These are phyloP conservation scores for Tolypocladium pustulatum DNA, from an alignment of 2,329 filamentous ascomycete genomes.

Conservation along the genomic window DNA sequence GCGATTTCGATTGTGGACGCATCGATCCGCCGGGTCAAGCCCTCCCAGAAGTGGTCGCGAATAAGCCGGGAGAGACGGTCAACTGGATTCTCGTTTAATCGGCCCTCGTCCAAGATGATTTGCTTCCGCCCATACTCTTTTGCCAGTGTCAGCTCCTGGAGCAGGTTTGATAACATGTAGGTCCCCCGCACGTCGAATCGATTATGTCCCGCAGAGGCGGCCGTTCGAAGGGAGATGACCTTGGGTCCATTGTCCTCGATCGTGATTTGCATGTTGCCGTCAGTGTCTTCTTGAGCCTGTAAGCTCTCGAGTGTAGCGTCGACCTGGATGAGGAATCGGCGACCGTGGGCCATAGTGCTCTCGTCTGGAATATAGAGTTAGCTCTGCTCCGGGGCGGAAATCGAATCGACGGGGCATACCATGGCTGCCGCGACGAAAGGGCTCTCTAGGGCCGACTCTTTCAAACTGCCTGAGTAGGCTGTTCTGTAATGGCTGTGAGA, in stretches of 20 bases:
- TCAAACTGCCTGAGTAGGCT: constrained; percentile 43
- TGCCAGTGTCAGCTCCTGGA: constrained; percentile 89
- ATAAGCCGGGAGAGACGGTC: constrained; percentile 79
- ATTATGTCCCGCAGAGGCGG: constrained; percentile 75
- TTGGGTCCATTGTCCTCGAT: constrained; percentile 94
- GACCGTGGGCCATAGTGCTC: constrained; percentile 49
- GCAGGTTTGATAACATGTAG: constrained; percentile 92
- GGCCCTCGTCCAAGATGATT: constrained; percentile 82
- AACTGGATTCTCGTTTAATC: constrained; percentile 91
- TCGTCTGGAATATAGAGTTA: constrained; percentile 49
- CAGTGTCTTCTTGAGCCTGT: constrained; percentile 79
- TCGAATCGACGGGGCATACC: constrained; percentile 25
- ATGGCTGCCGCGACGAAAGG: constrained; percentile 49
- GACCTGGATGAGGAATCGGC: constrained; percentile 80
- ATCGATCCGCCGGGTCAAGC: constrained; percentile 82
- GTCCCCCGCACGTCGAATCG: constrained; percentile 87
- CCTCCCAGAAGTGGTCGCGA: constrained; percentile 84
- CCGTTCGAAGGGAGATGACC: constrained; percentile 75
- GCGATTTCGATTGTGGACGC: constrained; percentile 78
- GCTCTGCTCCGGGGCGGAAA: not conserved
- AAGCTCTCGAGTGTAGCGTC: constrained; percentile 72
- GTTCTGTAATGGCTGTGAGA: constrained; percentile 32
- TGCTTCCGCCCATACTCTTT: constrained; percentile 83
- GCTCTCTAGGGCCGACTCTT: constrained; percentile 38
- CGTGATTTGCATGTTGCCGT: constrained; percentile 92